Evolutionary conservation across 768 basidiomycete genomes (phyloP).

Genomic region (Amanita brunnescens): DNA sequence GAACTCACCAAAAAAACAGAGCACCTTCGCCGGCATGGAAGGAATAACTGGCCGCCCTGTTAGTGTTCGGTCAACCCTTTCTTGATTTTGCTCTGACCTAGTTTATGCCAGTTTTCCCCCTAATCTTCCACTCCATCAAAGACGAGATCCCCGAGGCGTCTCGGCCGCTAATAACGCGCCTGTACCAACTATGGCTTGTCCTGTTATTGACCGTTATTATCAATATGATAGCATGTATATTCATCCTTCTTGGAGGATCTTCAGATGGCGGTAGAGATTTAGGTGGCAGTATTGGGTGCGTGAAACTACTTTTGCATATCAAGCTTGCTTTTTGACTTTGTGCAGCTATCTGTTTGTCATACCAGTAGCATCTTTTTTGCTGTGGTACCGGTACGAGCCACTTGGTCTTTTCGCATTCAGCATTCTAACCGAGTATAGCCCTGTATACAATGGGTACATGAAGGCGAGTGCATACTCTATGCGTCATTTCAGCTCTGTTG

Average conservation of each 20-base stretch:
- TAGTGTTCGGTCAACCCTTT: conserved; percentile 23
- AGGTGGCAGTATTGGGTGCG: conserved; percentile 76
- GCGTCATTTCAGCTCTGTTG: conserved; percentile 12
- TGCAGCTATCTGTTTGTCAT: conserved; percentile 76
- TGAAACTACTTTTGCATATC: conserved; percentile 13
- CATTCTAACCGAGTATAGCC: conserved; percentile 36
- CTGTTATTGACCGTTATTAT: conserved; percentile 73
- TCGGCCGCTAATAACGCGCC: conserved; percentile 68
- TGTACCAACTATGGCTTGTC: conserved; percentile 94
- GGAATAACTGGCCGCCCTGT: conserved; percentile 95
- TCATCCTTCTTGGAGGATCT: conserved; percentile 72
- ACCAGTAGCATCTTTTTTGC: conserved; percentile 69
- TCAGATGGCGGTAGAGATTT: conserved; percentile 71
- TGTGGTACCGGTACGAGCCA: conserved; percentile 82
- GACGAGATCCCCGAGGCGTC: conserved; percentile 85
- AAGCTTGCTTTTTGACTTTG: conserved; percentile 16
- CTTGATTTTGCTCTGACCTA: conserved; percentile 11
- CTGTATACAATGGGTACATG: conserved; percentile 96
- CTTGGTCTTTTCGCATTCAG: conserved; percentile 8
- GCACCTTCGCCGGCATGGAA: conserved; percentile 62
- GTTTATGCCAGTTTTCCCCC: conserved; percentile 65
- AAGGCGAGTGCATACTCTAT: conserved; percentile 48
- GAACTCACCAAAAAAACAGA: conserved; percentile 66
- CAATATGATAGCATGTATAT: conserved; percentile 88
- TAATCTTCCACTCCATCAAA: conserved; percentile 89